phyloP scores from a whole-genome alignment of 73 alveolate genomes.

The Tetrahymena borealis region DNA sequence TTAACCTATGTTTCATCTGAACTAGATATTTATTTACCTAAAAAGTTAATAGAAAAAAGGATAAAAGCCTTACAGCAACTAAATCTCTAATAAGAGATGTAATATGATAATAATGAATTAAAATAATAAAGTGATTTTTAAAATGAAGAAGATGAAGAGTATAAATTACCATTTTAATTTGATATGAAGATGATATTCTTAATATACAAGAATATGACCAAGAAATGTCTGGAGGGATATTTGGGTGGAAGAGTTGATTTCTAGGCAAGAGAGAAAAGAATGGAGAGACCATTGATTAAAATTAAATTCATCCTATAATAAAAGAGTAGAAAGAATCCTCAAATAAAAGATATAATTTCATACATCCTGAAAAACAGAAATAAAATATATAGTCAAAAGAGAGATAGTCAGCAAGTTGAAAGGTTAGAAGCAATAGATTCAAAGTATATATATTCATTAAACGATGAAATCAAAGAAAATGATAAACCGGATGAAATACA shows the following conservation, averaged over 20 bases:
- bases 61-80: neutral
- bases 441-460: neutral
- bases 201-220: neutral
- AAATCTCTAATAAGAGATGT: neutral
- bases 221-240: neutral
- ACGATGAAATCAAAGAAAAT: neutral
- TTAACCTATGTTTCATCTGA: neutral
- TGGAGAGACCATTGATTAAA: neutral
- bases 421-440: neutral
- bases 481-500: no score
- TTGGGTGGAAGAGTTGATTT: neutral
- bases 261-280: neutral
- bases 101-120: neutral
- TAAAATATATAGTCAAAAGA: neutral
- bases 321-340: neutral
- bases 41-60: neutral
- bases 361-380: neutral
- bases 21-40: neutral
- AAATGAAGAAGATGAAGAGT: neutral
- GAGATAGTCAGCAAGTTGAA: neutral
- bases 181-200: neutral
- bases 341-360: neutral
- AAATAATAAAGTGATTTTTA: neutral
- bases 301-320: neutral
- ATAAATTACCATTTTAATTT: neutral